Base-by-base conservation (phyloP, 1,284 basidiomycete genomes). In the Malassezia slooffiae region DNA sequence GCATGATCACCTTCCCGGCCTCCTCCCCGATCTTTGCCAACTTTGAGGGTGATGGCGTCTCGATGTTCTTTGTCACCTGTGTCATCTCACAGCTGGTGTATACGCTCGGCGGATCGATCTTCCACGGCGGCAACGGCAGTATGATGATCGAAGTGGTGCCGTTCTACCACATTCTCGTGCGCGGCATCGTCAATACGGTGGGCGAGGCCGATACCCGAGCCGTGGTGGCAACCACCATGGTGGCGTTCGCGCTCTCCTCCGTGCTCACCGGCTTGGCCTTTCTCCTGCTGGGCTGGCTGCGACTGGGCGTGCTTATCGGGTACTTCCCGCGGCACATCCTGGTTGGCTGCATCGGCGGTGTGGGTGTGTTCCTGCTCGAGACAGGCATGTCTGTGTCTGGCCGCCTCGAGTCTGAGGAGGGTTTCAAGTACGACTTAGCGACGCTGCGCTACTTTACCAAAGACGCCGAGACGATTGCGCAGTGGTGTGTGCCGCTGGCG, bases 101-200 rank as follows among this genome's bases (percentile, higher is more conserved):
- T 70, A 83, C 85, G 0, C 50, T 66, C 8, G 88, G 89, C 1
- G 89, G 85, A 1, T 88, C 84, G 54, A 83, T 83, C 29, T 96
- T 96, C 70, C 72, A 72, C 42, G 73, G 67, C 22, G 72, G 70
- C 7, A 96, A 93, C 71, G 89, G 89, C 8, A 90, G 85, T 42
- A 95, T 96, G 89, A 93, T 95, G 88, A 96, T 96, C 53, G 90
- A 96, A 70, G 86, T 89, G 10, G 54, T 67, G 5, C 90, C 91
- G 1, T 96, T 96, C 73, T 93, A 90, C 68, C 90, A 95, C 67
- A 85, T 95, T 47, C 75, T 96, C 34, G 85, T 85, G 4, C 78
- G 76, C 34, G 79, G 76, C 30, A 91, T 96, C 43, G 79, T 82
- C 7, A 63, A 72, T 4, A 74, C 83, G 13, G 77, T 91, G 17